Conservation (phyloP, 768 basidiomycete species). For the Pleurotus giganteus region DNA sequence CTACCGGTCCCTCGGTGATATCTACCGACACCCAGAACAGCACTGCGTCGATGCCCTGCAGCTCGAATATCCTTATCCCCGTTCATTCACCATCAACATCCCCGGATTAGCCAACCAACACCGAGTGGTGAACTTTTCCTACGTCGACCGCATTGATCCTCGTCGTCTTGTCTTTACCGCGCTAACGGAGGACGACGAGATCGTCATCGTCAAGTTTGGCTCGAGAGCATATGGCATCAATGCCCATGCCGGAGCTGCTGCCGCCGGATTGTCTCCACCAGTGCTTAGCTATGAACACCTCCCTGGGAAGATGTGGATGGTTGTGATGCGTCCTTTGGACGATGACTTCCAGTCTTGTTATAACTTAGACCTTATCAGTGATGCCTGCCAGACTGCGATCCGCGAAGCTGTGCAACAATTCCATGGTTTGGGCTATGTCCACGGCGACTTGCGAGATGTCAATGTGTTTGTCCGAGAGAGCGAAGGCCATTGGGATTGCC, state of each 20-base stretch:
- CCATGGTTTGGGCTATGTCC: neutral
- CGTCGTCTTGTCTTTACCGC: neutral
- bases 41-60: neutral
- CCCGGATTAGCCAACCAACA: neutral
- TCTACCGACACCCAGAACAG: neutral
- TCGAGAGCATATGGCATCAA: neutral
- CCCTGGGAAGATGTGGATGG: constrained; percentile 1
- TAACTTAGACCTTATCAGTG: neutral
- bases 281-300: neutral
- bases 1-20: neutral
- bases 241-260: neutral
- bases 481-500: neutral
- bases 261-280: neutral
- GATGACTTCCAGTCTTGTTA: neutral
- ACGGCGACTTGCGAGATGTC: constrained; percentile 4
- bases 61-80: neutral
- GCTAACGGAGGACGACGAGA: neutral
- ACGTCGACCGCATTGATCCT: neutral
- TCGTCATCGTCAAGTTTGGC: neutral
- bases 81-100: neutral
- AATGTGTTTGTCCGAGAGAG: neutral
- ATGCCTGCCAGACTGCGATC: neutral
- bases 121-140: neutral
- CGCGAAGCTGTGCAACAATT: neutral
- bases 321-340: constrained; percentile 1